Base-by-base conservation (phyloP, 2,329 filamentous ascomycete genomes). In the Pezicula radicicola region DNA sequence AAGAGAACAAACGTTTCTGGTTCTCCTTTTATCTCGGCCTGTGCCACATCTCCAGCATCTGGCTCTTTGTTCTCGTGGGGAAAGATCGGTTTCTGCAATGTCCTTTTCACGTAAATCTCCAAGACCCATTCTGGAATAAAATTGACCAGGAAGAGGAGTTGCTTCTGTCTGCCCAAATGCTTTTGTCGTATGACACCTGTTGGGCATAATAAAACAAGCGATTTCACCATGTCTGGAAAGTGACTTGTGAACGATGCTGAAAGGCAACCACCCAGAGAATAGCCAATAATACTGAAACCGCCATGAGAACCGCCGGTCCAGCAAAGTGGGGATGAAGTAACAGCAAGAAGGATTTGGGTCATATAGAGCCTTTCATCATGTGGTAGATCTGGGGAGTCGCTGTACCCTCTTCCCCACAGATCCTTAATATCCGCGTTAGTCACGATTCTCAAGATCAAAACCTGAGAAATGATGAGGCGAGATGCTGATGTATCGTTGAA, bases 391-490 rank as follows among this genome's bases (percentile, higher is more conserved):
- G 78, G 78, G 1, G 78, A 78, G 62, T 90, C 87, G 0, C 84
- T 88, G 64, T 87, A 93, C n/a, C 90, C 90, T 60, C 89, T 77
- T 19, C 88, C 88, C 59, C 86, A 89, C 46, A 89, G 74, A 65
- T 90, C 87, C 83, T 61, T 44, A 12, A 30, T 35, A 35, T 18
- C 8, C 25, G 36, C 27, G 43, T 16, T 18, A 48, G 41, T 46
- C 39, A n/a, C 21, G 30, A 30, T 27, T 21, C 21, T 21, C 16
- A 49, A n/a, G 37, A 19, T 37, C 47, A 37, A 30, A 4, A 12
- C n/a, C n/a, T n/a, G n/a, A n/a, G n/a, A n/a, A n/a, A n/a, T n/a
- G n/a, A n/a, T n/a, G n/a, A n/a, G n/a, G n/a, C 7, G 7, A 30
- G 28, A 8, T 30, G 10, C 28, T 9, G 28, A 2, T 30, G 4